Conservation (phyloP, 257 asterid species). For the Buddleja alternifolia region DNA sequence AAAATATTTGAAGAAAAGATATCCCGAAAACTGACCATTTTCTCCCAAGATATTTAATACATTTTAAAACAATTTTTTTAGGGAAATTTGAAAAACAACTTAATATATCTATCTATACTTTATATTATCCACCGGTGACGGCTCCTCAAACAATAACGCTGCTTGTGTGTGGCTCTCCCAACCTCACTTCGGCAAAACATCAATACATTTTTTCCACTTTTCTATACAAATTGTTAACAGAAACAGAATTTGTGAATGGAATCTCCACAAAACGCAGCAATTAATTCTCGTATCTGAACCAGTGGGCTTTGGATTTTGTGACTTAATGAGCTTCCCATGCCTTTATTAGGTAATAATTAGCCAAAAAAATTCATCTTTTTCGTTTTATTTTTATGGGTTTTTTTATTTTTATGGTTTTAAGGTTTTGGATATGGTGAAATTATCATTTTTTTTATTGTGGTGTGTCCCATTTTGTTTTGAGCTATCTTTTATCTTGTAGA, state of each 20-base stretch:
- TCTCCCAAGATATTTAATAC: no score
- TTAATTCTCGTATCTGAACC: conserved; percentile 22
- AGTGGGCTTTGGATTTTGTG: conserved; percentile 42
- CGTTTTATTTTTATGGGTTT: not conserved
- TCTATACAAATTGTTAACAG: not conserved
- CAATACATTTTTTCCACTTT: no score
- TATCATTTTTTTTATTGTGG: not conserved
- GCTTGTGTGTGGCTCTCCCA: no score
- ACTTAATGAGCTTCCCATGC: conserved; percentile 97
- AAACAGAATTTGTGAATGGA: conserved; percentile 36
- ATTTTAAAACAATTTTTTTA: no score
- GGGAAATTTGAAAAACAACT: no score
- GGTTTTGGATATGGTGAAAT: not conserved
- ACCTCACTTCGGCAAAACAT: no score
- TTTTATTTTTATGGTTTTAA: no score
- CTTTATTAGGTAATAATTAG: conserved; percentile 63
- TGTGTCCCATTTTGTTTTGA: not conserved
- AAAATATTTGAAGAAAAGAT: no score
- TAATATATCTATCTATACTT: no score
- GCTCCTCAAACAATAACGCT: no score
- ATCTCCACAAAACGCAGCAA: conserved; percentile 27
- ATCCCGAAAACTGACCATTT: no score
- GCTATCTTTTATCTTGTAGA: not conserved
- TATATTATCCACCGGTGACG: no score
- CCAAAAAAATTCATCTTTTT: not conserved